Percentiles rank a stretch among this genome's conserved stretches.
These are phyloP conservation scores for Lasiodiplodia sp. DNA, from an alignment of 2,329 filamentous ascomycete species.

Conservation along the genomic window DNA sequence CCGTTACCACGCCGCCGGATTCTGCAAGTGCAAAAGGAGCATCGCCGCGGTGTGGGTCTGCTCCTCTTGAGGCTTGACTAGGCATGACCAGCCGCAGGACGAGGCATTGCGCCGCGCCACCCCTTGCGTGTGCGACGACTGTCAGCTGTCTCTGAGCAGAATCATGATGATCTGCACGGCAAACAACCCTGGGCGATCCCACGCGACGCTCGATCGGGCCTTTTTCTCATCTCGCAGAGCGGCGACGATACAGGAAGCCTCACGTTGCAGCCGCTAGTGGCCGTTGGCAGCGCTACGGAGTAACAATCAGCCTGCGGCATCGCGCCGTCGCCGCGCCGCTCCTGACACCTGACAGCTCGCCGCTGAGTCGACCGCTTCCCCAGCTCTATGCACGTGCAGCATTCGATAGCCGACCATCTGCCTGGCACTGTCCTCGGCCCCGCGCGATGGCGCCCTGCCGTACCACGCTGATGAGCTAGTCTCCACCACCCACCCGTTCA, in stretches of 20 bases:
- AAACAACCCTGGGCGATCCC: background rate
- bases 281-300: constrained; percentile 1
- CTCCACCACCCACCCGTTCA: background rate
- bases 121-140: background rate
- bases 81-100: background rate
- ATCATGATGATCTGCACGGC: background rate
- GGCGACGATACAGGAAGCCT: background rate
- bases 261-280: background rate
- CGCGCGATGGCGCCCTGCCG: background rate
- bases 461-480: background rate
- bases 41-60: constrained; percentile 1
- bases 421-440: background rate
- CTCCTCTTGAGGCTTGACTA: background rate
- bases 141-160: background rate
- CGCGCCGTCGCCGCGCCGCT: background rate
- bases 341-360: background rate
- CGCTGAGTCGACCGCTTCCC: background rate
- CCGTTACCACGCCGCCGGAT: background rate
- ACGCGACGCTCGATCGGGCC: constrained; percentile 6
- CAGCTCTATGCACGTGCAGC: background rate
- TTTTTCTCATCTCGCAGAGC: background rate
- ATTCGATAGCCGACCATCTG: background rate
- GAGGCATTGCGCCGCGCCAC: constrained; percentile 1
- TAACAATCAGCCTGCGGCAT: background rate
- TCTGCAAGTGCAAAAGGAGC: constrained; percentile 1